phyloP scores from a whole-genome alignment of 257 asterid species.

The Ilex aquifolium region DNA sequence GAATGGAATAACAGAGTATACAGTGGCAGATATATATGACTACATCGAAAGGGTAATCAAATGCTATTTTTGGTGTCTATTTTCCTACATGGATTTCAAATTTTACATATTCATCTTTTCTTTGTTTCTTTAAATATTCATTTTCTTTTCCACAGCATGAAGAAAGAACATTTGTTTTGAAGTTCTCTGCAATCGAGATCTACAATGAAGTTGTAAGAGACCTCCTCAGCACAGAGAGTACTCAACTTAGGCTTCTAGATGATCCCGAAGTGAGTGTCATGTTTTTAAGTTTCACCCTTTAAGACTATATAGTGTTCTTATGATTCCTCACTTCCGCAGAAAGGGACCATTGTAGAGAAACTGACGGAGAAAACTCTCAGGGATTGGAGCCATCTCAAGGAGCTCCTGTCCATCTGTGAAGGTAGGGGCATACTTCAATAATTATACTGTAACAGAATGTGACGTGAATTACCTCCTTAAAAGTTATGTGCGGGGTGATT shows the following conservation, averaged over 20 bases:
- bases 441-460: not conserved
- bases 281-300: conserved; percentile 9
- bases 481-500: conserved; percentile 1
- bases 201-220: conserved; percentile 97
- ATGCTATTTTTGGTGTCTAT: not conserved
- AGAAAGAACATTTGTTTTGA: conserved; percentile 86
- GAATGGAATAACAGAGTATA: conserved; percentile 93
- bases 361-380: conserved; percentile 92
- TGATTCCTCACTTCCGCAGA: conserved; percentile 39
- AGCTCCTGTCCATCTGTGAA: conserved; percentile 81
- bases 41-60: conserved; percentile 35
- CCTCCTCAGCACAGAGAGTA: conserved; percentile 77
- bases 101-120: no score
- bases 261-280: conserved; percentile 90
- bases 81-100: not conserved
- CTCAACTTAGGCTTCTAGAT: conserved; percentile 84
- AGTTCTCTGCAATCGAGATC: conserved; percentile 95
- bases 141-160: conserved; percentile 51
- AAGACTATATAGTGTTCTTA: conserved; percentile 14
- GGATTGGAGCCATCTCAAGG: conserved; percentile 90
- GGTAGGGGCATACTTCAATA: conserved; percentile 28
- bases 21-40: conserved; percentile 66
- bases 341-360: conserved; percentile 85
- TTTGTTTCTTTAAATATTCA: no score
- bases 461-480: conserved; percentile 5